Evolutionary conservation across 345 rosid genomes (phyloP).

Genomic region (Eutrema yunnanense): DNA sequence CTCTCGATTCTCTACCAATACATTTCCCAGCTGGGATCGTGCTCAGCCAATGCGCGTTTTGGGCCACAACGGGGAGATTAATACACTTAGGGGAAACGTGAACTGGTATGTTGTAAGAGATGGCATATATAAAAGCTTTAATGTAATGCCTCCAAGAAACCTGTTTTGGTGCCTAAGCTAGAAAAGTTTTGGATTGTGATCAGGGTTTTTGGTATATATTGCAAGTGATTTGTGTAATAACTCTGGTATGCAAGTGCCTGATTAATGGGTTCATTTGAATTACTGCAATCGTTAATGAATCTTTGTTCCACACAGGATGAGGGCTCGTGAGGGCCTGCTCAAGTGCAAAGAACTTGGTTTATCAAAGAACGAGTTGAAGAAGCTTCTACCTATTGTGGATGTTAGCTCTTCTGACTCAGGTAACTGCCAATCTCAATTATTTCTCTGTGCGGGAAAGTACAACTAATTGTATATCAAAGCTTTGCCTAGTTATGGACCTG

Average conservation of each 20-base stretch:
- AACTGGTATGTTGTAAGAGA: slow-evolving; percentile 61
- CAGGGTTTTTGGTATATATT: background rate
- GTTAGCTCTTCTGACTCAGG: slow-evolving; percentile 99
- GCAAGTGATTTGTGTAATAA: background rate
- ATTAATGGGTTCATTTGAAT: background rate
- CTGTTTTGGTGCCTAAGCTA: background rate
- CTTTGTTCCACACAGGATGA: slow-evolving; percentile 66
- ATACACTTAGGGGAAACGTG: slow-evolving; percentile 94
- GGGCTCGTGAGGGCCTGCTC: slow-evolving; percentile 96
- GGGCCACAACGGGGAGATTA: slow-evolving; percentile 99
- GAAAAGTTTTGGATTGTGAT: slow-evolving; percentile 1
- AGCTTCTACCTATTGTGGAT: slow-evolving; percentile 97
- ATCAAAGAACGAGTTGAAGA: slow-evolving; percentile 85
- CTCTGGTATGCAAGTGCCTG: slow-evolving; percentile 6
- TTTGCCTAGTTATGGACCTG: background rate
- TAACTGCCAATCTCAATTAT: slow-evolving; percentile 7
- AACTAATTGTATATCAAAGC: background rate
- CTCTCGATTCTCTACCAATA: slow-evolving; percentile 95
- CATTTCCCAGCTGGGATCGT: slow-evolving; percentile 99
- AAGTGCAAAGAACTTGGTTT: slow-evolving; percentile 94
- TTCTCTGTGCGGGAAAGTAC: background rate
- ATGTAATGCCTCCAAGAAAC: background rate
- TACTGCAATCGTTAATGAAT: background rate
- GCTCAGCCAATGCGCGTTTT: slow-evolving; percentile 99
- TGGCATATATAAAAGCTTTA: background rate